A percentile compares a stretch with the other conserved stretches of the same genome.
These are phyloP conservation scores for Neurospora cerealis DNA, from an alignment of 495 filamentous ascomycete genomes.

Conservation along the genomic window DNA sequence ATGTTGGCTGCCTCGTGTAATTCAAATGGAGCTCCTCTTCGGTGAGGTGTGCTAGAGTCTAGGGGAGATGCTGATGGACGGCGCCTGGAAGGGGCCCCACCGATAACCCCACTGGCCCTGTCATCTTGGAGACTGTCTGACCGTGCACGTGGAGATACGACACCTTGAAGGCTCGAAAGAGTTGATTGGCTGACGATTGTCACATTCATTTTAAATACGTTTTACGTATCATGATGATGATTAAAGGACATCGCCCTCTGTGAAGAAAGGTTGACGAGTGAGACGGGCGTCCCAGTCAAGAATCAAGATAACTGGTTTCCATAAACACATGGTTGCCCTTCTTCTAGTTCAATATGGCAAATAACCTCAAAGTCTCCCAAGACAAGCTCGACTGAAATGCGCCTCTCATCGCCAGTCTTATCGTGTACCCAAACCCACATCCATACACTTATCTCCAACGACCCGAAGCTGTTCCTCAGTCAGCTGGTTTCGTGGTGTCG, in stretches of 20 bases:
- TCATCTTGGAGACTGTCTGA: background rate
- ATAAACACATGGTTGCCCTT: background rate
- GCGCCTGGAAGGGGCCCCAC: background rate
- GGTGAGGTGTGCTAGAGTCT: background rate
- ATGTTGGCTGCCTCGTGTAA: background rate
- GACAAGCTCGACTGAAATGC: background rate
- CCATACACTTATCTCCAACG: background rate
- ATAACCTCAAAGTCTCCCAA: background rate
- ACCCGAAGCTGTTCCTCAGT: slow-evolving; percentile 26
- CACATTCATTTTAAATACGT: background rate
- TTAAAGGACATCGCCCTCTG: background rate
- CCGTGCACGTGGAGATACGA: background rate
- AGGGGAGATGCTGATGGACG: background rate
- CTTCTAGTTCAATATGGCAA: background rate
- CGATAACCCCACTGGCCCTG: slow-evolving; percentile 7
- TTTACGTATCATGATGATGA: background rate
- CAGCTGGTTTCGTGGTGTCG: slow-evolving; percentile 53
- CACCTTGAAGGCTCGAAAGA: background rate
- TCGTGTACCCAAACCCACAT: background rate
- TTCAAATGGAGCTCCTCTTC: background rate
- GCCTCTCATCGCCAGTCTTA: background rate
- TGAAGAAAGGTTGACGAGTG: background rate
- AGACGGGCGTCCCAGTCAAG: background rate
- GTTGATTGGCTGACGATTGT: background rate
- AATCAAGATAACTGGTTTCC: background rate